Evolutionary conservation across 108 stramenopile species (phyloP), one percentile per base, ranked within the genome.

Genomic region (Bacterosira constricta): DNA sequence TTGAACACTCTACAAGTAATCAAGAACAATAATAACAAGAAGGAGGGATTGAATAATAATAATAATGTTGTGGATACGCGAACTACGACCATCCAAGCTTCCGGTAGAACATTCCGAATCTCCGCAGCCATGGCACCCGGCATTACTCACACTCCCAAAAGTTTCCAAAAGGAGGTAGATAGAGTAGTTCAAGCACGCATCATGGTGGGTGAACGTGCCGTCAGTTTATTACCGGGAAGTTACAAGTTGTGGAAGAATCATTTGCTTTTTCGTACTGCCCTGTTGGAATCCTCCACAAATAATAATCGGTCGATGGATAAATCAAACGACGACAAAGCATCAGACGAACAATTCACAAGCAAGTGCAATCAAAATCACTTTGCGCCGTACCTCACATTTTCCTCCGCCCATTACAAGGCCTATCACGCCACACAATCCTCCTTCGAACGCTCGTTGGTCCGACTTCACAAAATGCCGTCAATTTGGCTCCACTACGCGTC

Each of bases 211-310:
- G 92, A 95, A 75, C 80, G 98, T 15, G 90, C 98, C 1, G 75
- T 99, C 13, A 63, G 79, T 32, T 63, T 88, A 12, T 70, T 99
- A 29, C 98, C 99, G 11, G 86, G 96, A 41, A 88, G 86, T 55
- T 99, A 98, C 91, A 99, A 99, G 81, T 75, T 99, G 31, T 99
- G 99, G 99, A 84, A 82, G 44, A 58, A 71, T 34, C 96, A 98
- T 72, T 85, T 97, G 76, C 62, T 79, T 35, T 93, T 90, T 65
- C 41, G 56, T 17, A 25, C 53, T 0, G 44, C 35, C 2, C 35
- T 74, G 71, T 6, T 75, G 61, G 17, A 23, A 27, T 21, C 13
- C 3, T 5, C 8, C 37, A 63, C 29, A 13, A 54, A 0, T 34
- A 32, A 27, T 0, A 25, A 11, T 2, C 35, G 29, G 10, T 9